A percentile compares a stretch with the other conserved stretches of the same genome.
phyloP scores from a whole-genome alignment of 2,329 filamentous ascomycete genomes.

The Simplicillium aogashimaense region DNA sequence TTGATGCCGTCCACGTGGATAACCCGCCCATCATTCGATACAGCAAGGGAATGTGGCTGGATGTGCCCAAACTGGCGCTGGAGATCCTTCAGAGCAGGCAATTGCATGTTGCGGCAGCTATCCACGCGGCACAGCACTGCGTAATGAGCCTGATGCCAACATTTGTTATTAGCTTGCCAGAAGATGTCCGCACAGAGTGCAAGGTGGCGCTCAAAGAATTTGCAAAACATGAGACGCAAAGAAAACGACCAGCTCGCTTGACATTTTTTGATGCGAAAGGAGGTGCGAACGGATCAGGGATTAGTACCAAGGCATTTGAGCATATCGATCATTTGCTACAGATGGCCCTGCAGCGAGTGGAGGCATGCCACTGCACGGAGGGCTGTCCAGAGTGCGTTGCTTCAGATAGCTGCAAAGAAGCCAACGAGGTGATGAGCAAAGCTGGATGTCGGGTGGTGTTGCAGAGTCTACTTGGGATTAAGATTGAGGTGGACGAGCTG shows the following conservation, averaged over 20 bases:
- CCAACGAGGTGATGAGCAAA: slow-evolving; percentile 90
- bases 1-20: slow-evolving; percentile 88
- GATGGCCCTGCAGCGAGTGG: slow-evolving; percentile 68
- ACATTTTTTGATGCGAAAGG: slow-evolving; percentile 96
- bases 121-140: slow-evolving; percentile 92
- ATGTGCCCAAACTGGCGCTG: slow-evolving; percentile 71
- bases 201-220: slow-evolving; percentile 87
- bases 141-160: slow-evolving; percentile 80
- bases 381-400: slow-evolving; percentile 90
- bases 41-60: slow-evolving; percentile 91
- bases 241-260: slow-evolving; percentile 78
- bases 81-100: slow-evolving; percentile 64
- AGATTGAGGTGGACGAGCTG: slow-evolving; percentile 74
- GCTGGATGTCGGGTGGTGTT: slow-evolving; percentile 76
- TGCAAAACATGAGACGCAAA: slow-evolving; percentile 52
- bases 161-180: slow-evolving; percentile 81
- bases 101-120: slow-evolving; percentile 77
- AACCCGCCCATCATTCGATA: slow-evolving; percentile 81
- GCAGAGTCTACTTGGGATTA: slow-evolving; percentile 60
- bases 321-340: slow-evolving; percentile 71
- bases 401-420: slow-evolving; percentile 72
- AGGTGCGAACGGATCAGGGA: slow-evolving; percentile 71
- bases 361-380: slow-evolving; percentile 63
- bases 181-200: slow-evolving; percentile 90
- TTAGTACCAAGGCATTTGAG: slow-evolving; percentile 88